Evolutionary conservation across 2,329 filamentous ascomycete genomes (phyloP), one percentile per base, ranked within the genome.

Genomic region (Lizonia empirigonia): DNA sequence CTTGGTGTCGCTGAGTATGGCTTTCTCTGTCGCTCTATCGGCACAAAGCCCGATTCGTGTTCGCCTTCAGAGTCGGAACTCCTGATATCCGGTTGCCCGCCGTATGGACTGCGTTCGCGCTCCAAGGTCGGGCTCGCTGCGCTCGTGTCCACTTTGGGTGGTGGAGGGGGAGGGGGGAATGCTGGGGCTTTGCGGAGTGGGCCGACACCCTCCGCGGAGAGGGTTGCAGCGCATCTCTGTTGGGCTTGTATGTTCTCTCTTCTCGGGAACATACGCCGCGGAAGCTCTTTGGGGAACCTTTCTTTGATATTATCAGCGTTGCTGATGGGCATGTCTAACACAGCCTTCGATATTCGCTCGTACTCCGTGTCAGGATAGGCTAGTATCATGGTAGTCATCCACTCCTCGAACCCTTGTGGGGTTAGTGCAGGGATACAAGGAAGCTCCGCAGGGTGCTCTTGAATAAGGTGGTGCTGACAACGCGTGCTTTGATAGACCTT

Each of bases 341-440:
- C 82, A 18, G 90, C 83, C 50, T 82, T 85, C 34, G 84, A 79
- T 4, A 96, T 77, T 8, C 91, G 84, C 33, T 82, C 80, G 50
- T 85, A 87, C 70, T 96, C 91, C 37, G 84, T 80, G 32, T 91
- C 85, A 0, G 91, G 91, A 58, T 91, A 85, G 1, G 90, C 88
- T 57, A 85, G 82, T 29, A 93, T 87, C 69, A 90, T 82, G 30
- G 84, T 78, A 1, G 84, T 86, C 76, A 89, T 85, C 86, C 90
- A 96, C 15, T 67, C 63, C 33, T 77, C 67, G 48, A 80, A 80
- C 7, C 78, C 78, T 16, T 67, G 50, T 7, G 78, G 77, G 3
- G 78, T 80, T 29, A 80, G 62, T 5, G 71, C 76, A 5, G 78
- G 78, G 16, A 79, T 70, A 19, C 62, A 66, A 6, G 78, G 77